These are phyloP conservation scores for Solanum chilense DNA, from an alignment of 257 asterid genomes.

Conservation along the genomic window DNA sequence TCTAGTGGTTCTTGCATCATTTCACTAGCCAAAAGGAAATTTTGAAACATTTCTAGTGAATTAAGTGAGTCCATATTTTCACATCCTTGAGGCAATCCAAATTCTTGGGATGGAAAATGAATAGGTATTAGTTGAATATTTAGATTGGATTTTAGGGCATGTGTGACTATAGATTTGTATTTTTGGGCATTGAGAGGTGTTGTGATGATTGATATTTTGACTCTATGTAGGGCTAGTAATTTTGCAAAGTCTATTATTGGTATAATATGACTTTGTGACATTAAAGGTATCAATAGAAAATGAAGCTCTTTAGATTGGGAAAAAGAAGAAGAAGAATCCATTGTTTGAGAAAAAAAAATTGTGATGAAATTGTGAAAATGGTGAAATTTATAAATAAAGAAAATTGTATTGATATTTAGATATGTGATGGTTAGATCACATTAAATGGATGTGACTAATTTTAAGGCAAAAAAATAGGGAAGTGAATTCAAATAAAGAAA, in stretches of 20 bases:
- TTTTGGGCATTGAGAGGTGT: slow-evolving; percentile 28
- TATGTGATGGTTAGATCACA: neutral
- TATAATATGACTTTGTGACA: slow-evolving; percentile 49
- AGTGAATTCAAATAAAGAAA: too few species aligned
- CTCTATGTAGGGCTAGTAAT: slow-evolving; percentile 26
- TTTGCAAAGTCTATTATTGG: slow-evolving; percentile 38
- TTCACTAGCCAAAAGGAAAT: slow-evolving; percentile 21
- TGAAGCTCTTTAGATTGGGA: slow-evolving; percentile 17
- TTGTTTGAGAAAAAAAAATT: neutral
- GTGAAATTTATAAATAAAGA: neutral
- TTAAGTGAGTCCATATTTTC: slow-evolving; percentile 35
- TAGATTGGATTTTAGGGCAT: slow-evolving; percentile 17
- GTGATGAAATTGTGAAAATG: neutral
- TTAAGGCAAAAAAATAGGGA: neutral
- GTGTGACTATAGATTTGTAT: slow-evolving; percentile 2
- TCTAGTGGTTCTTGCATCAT: slow-evolving; percentile 26
- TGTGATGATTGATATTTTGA: slow-evolving; percentile 24
- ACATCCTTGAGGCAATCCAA: slow-evolving; percentile 39
- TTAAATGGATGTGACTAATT: neutral
- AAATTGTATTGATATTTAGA: neutral
- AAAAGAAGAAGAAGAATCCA: slow-evolving; percentile 21
- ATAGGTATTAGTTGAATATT: slow-evolving; percentile 13
- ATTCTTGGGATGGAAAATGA: slow-evolving; percentile 25
- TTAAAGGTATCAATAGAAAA: slow-evolving; percentile 37
- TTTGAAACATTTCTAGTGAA: neutral